phyloP scores from a whole-genome alignment of 768 basidiomycete species.

The Rickenella mellea region DNA sequence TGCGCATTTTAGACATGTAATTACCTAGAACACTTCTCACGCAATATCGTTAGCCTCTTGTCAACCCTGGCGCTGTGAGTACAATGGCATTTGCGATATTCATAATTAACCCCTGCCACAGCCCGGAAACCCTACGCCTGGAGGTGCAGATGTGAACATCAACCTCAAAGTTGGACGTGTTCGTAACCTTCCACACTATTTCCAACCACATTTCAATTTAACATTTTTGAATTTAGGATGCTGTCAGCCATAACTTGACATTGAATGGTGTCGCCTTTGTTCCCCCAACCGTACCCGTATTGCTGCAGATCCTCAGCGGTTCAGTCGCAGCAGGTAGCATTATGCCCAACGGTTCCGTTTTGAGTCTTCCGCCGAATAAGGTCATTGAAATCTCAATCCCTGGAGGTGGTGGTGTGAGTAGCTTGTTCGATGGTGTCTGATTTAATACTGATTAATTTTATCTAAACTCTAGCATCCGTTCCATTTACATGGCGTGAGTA shows the following conservation, averaged over 20 bases:
- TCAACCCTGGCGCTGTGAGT: background rate
- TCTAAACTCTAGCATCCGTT: slow-evolving; percentile 24
- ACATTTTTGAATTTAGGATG: background rate
- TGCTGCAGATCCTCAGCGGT: slow-evolving; percentile 52
- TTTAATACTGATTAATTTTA: too few relatives aligned
- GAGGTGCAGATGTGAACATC: background rate
- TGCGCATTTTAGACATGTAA: background rate
- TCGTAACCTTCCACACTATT: background rate
- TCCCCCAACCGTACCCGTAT: slow-evolving; percentile 37
- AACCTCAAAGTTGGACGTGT: background rate
- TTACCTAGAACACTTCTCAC: background rate
- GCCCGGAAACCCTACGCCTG: background rate
- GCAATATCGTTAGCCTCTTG: background rate
- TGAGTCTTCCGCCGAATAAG: slow-evolving; percentile 34
- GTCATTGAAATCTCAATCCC: slow-evolving; percentile 40
- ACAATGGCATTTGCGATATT: accelerated
- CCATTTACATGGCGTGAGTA: slow-evolving; percentile 30
- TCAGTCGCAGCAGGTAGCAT: slow-evolving; percentile 35
- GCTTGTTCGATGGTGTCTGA: too few relatives aligned
- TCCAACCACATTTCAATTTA: background rate
- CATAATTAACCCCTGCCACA: background rate
- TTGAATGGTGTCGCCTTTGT: slow-evolving; percentile 26
- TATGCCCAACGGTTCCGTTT: slow-evolving; percentile 38
- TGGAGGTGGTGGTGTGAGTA: slow-evolving; percentile 31
- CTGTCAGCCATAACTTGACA: slow-evolving; percentile 1